Evolutionary conservation across 2,329 filamentous ascomycete genomes (phyloP), one percentile per base, ranked within the genome.

Genomic region (Epichloe coenophiala): DNA sequence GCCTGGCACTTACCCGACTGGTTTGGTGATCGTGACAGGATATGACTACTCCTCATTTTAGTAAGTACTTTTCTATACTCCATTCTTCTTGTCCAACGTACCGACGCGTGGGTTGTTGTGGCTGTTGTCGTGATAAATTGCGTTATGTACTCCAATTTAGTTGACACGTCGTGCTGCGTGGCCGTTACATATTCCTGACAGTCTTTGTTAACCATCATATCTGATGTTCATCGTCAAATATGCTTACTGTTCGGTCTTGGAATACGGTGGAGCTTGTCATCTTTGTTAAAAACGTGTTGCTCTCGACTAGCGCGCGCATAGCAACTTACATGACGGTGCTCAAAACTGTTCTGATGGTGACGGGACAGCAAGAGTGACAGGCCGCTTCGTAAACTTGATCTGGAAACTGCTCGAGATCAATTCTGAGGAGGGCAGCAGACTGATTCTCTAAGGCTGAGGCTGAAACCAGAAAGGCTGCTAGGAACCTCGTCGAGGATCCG

Each of bases 1-100:
- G 37, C 27, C 17, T 37, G 37, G 35, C 3, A 53, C 56, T 49
- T 45, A 58, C 56, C 50, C 55, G 36, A 46, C 36, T 17, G 46
- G 21, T 17, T 47, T 47, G 9, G 58, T 60, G 1, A 58, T 45
- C 8, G 58, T 59, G n/a, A 60, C 48, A 4, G 57, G 56, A 35
- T 55, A 58, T 4, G 59, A 59, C 58, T 60, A 12, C 6, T 21
- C n/a, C 8, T 8, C 17, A 27, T n/a, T 31, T 56, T 38, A 52
- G 49, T 23, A 49, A n/a, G n/a, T 43, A 35, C 12, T 27, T 3
- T 27, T 38, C 9, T 8, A 7, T 15, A 9, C 11, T 9, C 12
- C 17, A 27, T 13, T 45, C 8, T 27, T 23, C 12, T 41, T 13
- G 1, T 33, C 9, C 40, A 27, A 33, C 53, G 47, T 53, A 58